Percentiles rank a stretch among this genome's conserved stretches.
phyloP scores from a whole-genome alignment of 495 filamentous ascomycete genomes.

The Pseudoneurospora amorphoporcata region DNA sequence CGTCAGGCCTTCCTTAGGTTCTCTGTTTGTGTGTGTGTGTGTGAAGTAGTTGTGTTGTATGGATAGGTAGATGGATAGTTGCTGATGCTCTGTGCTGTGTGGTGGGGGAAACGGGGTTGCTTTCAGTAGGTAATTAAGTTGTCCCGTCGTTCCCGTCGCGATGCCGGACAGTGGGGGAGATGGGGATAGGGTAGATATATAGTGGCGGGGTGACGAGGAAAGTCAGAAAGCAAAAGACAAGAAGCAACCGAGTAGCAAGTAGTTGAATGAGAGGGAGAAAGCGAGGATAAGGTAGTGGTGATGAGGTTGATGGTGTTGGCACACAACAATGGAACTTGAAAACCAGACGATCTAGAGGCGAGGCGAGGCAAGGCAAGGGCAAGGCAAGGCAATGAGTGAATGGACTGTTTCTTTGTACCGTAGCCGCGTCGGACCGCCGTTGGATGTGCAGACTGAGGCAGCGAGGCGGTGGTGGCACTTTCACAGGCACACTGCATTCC shows the following conservation, averaged over 20 bases:
- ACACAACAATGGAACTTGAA: not conserved
- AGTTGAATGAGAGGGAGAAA: not conserved
- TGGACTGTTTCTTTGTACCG: not conserved
- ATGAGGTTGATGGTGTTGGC: not conserved
- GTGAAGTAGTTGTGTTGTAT: not conserved
- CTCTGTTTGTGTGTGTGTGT: not conserved
- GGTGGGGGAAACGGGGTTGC: not conserved
- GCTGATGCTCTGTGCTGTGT: not conserved
- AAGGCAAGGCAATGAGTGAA: not conserved
- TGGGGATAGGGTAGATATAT: not conserved
- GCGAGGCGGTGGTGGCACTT: not conserved
- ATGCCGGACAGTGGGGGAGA: not conserved
- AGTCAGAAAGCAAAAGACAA: not conserved
- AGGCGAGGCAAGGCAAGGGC: not conserved
- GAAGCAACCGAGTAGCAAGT: not conserved
- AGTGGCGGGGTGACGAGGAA: not conserved
- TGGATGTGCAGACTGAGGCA: not conserved
- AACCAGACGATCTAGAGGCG: not conserved
- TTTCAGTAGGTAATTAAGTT: not conserved
- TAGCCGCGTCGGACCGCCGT: not conserved
- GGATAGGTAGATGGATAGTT: not conserved
- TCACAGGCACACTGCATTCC: not conserved
- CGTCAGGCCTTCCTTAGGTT: not conserved
- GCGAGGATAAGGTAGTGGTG: not conserved
- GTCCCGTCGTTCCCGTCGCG: not conserved